These are phyloP conservation scores for Trichosanthes cucumerina DNA, from an alignment of 306 rosid genomes.

Conservation along the genomic window DNA sequence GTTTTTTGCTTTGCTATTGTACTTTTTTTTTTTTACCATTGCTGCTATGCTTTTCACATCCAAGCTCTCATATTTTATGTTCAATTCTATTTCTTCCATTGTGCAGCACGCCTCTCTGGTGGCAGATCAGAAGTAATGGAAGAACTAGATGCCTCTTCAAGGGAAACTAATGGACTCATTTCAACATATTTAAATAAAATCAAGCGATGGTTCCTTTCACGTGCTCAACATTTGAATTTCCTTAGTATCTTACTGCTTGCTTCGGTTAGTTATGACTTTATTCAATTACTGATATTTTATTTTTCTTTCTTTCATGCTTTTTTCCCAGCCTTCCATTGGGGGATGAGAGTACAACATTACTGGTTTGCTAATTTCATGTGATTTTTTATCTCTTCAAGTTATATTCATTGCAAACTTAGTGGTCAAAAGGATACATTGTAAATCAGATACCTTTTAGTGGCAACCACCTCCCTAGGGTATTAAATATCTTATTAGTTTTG, in stretches of 20 bases:
- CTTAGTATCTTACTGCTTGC: slow-evolving; percentile 77
- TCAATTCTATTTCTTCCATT: slow-evolving; percentile 15
- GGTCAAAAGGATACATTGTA: background rate
- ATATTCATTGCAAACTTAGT: background rate
- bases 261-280: slow-evolving; percentile 65
- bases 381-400: background rate
- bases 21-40: background rate
- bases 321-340: background rate
- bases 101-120: slow-evolving; percentile 71
- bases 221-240: slow-evolving; percentile 76
- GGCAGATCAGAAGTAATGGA: slow-evolving; percentile 47
- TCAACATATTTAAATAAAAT: slow-evolving; percentile 35
- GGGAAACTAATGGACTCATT: slow-evolving; percentile 47
- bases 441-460: background rate
- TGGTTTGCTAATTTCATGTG: background rate
- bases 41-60: background rate
- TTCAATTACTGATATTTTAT: slow-evolving; percentile 12
- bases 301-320: background rate
- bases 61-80: slow-evolving; percentile 10
- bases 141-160: slow-evolving; percentile 46
- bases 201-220: slow-evolving; percentile 73
- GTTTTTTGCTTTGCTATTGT: background rate
- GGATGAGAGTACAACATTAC: background rate
- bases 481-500: background rate
- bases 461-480: background rate